These are phyloP conservation scores for Leccinum uliginosum DNA, from an alignment of 768 basidiomycete species.

Conservation along the genomic window DNA sequence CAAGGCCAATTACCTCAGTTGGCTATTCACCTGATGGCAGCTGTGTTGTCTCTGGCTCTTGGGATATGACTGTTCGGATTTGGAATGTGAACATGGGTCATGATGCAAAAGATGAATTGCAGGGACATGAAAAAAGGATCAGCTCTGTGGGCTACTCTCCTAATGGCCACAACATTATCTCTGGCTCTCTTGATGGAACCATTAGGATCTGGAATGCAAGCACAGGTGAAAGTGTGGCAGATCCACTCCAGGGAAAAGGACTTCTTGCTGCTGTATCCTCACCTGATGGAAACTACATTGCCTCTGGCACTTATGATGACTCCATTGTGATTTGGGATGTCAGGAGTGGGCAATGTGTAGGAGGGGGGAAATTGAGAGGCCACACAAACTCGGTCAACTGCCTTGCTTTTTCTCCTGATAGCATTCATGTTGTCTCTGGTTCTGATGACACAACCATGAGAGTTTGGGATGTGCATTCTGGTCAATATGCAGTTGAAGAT, in stretches of 20 bases:
- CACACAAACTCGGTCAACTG: background rate
- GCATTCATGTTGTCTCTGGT: slow-evolving; percentile 6
- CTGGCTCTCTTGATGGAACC: slow-evolving; percentile 6
- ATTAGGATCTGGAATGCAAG: slow-evolving; percentile 10
- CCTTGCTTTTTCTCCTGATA: slow-evolving; percentile 19
- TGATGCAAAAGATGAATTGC: background rate
- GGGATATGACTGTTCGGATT: slow-evolving; percentile 12
- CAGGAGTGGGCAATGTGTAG: background rate
- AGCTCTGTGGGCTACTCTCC: slow-evolving; percentile 15
- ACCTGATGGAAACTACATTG: slow-evolving; percentile 19
- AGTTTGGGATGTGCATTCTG: slow-evolving; percentile 16
- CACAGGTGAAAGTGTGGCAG: slow-evolving; percentile 3
- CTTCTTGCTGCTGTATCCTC: slow-evolving; percentile 7
- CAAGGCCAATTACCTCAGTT: slow-evolving; percentile 2
- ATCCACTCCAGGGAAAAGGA: background rate
- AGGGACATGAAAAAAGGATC: slow-evolving; percentile 1
- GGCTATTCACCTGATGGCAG: slow-evolving; percentile 17
- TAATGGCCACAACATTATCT: slow-evolving; percentile 11
- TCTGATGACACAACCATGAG: slow-evolving; percentile 1
- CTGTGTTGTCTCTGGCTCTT: slow-evolving; percentile 13
- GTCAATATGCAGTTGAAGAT: background rate
- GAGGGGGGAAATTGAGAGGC: background rate
- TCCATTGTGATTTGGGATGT: slow-evolving; percentile 9
- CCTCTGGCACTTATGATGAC: slow-evolving; percentile 7
- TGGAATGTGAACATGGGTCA: slow-evolving; percentile 13